These are phyloP conservation scores for Clonostachys rosea DNA, from an alignment of 2,329 filamentous ascomycete species.

Conservation along the genomic window DNA sequence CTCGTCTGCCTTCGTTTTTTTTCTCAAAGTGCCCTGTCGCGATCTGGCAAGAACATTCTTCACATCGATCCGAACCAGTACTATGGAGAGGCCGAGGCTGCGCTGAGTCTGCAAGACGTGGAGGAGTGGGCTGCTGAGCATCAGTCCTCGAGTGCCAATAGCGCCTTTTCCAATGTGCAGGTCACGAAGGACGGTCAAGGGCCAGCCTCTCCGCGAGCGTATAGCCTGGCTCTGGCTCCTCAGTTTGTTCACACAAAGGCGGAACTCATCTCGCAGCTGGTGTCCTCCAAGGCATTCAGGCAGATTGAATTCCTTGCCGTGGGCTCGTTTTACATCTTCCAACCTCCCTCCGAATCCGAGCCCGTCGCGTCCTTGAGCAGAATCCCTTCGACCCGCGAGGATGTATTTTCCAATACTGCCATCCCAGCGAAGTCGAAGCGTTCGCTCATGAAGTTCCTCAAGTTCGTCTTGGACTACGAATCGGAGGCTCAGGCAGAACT, in stretches of 20 bases:
- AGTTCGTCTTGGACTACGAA: slow-evolving; percentile 74
- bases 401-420: slow-evolving; percentile 75
- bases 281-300: slow-evolving; percentile 83
- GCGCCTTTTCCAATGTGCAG: slow-evolving; percentile 16
- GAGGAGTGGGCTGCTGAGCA: slow-evolving; percentile 63
- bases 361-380: slow-evolving; percentile 47
- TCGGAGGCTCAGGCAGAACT: slow-evolving; percentile 45
- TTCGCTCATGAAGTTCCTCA: slow-evolving; percentile 87
- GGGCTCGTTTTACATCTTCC: slow-evolving; percentile 84
- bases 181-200: slow-evolving; percentile 28
- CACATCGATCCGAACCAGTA: slow-evolving; percentile 85
- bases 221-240: slow-evolving; percentile 79
- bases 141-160: slow-evolving; percentile 7
- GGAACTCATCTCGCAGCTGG: slow-evolving; percentile 69
- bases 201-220: slow-evolving; percentile 64
- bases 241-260: slow-evolving; percentile 85
- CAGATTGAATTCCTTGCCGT: slow-evolving; percentile 93
- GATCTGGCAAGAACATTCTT: slow-evolving; percentile 85
- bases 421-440: slow-evolving; percentile 81
- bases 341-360: slow-evolving; percentile 21
- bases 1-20: slow-evolving; percentile 8
- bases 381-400: slow-evolving; percentile 86
- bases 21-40: slow-evolving; percentile 74
- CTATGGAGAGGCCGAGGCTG: slow-evolving; percentile 84
- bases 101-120: slow-evolving; percentile 77